These are phyloP conservation scores for Gnomoniopsis smithogilvyi DNA, from an alignment of 2,329 filamentous ascomycete species.

Conservation along the genomic window DNA sequence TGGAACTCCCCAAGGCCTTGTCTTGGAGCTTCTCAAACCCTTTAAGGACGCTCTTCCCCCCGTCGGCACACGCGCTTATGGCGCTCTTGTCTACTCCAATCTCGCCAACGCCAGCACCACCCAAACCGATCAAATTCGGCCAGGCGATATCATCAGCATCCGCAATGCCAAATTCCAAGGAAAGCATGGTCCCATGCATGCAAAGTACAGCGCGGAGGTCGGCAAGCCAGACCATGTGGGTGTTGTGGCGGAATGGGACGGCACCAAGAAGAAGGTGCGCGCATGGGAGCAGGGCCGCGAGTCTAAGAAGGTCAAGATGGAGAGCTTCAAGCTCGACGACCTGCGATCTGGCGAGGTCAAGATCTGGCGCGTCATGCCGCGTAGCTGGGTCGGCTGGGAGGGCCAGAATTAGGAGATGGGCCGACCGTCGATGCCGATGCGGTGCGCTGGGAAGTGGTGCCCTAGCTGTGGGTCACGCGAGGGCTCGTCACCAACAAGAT, in stretches of 20 bases:
- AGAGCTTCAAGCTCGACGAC: slow-evolving; percentile 93
- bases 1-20: slow-evolving; percentile 72
- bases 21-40: slow-evolving; percentile 75
- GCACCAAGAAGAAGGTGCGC: slow-evolving; percentile 94
- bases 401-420: slow-evolving; percentile 46
- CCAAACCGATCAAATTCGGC: slow-evolving; percentile 87
- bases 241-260: slow-evolving; percentile 94
- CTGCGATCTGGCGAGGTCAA: slow-evolving; percentile 90
- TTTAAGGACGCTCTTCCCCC: slow-evolving; percentile 73
- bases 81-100: slow-evolving; percentile 90
- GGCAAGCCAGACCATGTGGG: slow-evolving; percentile 87
- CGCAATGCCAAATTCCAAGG: slow-evolving; percentile 94
- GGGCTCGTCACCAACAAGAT: not conserved
- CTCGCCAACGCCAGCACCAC: slow-evolving; percentile 89
- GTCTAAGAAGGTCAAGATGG: slow-evolving; percentile 87
- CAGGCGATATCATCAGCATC: slow-evolving; percentile 87
- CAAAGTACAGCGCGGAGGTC: slow-evolving; percentile 86
- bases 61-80: slow-evolving; percentile 85
- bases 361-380: slow-evolving; percentile 93
- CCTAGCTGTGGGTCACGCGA: not conserved
- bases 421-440: slow-evolving; percentile 7
- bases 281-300: slow-evolving; percentile 95
- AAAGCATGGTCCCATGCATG: slow-evolving; percentile 91
- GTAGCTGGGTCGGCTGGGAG: slow-evolving; percentile 90
- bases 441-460: slow-evolving; percentile 6